Conservation (phyloP, 2,329 filamentous ascomycete species). For the Aspergillus fischeri region DNA sequence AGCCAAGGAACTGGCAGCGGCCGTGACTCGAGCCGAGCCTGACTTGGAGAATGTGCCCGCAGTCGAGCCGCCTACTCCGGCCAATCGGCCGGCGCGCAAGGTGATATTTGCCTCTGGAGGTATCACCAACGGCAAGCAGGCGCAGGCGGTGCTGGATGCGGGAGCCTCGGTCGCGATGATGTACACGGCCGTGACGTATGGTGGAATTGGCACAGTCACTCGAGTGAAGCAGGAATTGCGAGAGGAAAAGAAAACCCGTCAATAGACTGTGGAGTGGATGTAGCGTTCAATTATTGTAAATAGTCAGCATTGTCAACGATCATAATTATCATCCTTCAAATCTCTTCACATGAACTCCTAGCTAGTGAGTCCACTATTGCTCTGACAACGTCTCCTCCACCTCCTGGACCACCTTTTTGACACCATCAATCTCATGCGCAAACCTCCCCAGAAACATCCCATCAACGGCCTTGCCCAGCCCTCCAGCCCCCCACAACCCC, state of each 20-base stretch:
- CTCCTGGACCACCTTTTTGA: slow-evolving; percentile 69
- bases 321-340: neutral
- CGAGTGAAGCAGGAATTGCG: slow-evolving; percentile 48
- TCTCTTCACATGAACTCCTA: neutral
- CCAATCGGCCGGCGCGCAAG: slow-evolving; percentile 47
- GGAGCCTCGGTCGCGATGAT: slow-evolving; percentile 89
- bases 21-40: slow-evolving; percentile 17
- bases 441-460: slow-evolving; percentile 79
- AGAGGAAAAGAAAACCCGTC: slow-evolving; percentile 26
- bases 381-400: slow-evolving; percentile 48
- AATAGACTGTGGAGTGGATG: neutral
- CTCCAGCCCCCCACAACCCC: slow-evolving; percentile 57
- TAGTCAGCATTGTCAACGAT: neutral
- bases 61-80: slow-evolving; percentile 13
- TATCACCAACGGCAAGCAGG: slow-evolving; percentile 83
- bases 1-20: slow-evolving; percentile 8
- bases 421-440: slow-evolving; percentile 69
- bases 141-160: slow-evolving; percentile 74
- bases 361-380: neutral
- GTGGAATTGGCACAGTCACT: slow-evolving; percentile 58
- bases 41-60: slow-evolving; percentile 17
- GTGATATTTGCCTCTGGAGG: slow-evolving; percentile 92
- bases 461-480: slow-evolving; percentile 66
- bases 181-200: slow-evolving; percentile 72
- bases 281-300: neutral